These are phyloP conservation scores for Venturiaceae sp. DNA, from an alignment of 2,329 filamentous ascomycete species.

Conservation along the genomic window DNA sequence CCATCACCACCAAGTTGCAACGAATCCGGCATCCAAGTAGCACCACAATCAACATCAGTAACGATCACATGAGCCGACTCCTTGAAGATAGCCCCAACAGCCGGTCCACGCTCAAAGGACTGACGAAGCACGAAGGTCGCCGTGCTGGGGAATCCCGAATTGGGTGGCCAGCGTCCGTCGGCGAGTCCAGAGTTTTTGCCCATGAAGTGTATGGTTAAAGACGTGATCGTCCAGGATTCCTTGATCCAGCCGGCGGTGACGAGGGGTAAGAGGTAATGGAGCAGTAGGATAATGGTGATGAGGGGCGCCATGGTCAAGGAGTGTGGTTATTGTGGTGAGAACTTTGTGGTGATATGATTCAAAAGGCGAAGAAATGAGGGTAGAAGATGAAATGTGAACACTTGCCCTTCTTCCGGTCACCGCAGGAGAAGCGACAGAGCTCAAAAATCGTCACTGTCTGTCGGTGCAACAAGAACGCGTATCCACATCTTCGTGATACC, in stretches of 20 bases:
- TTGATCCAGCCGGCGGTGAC: not conserved
- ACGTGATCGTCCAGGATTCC: constrained; percentile 15
- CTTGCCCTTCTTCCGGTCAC: too few species aligned
- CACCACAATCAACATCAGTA: not conserved
- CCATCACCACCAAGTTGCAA: not conserved
- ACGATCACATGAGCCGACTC: not conserved
- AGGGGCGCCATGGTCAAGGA: not conserved
- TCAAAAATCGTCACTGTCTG: too few species aligned
- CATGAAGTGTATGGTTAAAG: constrained; percentile 20
- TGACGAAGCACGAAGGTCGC: constrained; percentile 14
- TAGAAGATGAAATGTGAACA: too few species aligned
- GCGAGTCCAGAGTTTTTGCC: constrained; percentile 13
- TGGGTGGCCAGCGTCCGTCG: constrained; percentile 16
- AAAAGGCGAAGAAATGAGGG: too few species aligned
- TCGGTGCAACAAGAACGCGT: too few species aligned
- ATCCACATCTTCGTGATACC: too few species aligned
- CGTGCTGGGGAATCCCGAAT: constrained; percentile 14
- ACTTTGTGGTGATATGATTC: too few species aligned
- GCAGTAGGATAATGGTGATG: not conserved
- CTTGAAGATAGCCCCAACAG: not conserved
- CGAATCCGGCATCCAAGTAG: not conserved
- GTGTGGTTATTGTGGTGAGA: not conserved
- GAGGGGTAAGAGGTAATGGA: not conserved
- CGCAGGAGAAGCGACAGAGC: too few species aligned
- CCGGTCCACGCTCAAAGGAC: not conserved